A percentile compares a stretch with the other conserved stretches of the same genome.
Conservation (phyloP, 805 yeast species). For the Candida mattraensis region DNA sequence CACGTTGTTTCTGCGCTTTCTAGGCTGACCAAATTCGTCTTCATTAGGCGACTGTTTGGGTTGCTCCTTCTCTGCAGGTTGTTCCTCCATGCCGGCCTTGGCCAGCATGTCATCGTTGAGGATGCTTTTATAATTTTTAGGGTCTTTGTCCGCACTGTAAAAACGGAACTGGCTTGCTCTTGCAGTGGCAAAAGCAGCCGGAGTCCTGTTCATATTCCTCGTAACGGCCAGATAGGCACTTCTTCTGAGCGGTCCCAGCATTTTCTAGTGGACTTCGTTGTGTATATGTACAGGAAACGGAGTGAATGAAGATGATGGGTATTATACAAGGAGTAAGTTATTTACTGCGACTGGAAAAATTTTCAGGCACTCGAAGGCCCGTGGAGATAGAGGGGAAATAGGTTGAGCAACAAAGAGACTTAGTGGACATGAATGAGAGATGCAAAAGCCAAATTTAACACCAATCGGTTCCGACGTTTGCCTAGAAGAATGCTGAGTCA, state of each 20-base stretch:
- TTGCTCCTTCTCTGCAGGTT: slow-evolving; percentile 8
- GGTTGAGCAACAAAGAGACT: too few relatives aligned
- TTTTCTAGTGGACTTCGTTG: too few relatives aligned
- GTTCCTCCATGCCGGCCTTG: slow-evolving; percentile 74
- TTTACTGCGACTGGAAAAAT: too few relatives aligned
- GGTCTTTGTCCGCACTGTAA: slow-evolving; percentile 21
- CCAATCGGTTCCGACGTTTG: too few relatives aligned
- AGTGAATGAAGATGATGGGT: too few relatives aligned
- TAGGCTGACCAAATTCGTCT: slow-evolving; percentile 35
- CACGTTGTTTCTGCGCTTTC: slow-evolving; percentile 53
- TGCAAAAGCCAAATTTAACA: too few relatives aligned
- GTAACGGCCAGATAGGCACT: slow-evolving; percentile 3
- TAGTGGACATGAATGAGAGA: too few relatives aligned
- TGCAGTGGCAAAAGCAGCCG: slow-evolving; percentile 2
- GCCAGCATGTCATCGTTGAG: slow-evolving; percentile 79
- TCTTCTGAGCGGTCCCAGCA: slow-evolving; percentile 9
- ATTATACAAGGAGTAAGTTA: too few relatives aligned
- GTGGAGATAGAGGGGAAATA: too few relatives aligned
- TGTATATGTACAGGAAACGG: too few relatives aligned
- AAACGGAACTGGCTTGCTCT: slow-evolving; percentile 12
- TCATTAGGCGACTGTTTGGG: slow-evolving; percentile 15
- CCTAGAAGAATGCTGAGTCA: too few relatives aligned
- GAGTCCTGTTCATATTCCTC: background rate
- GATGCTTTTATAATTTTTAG: slow-evolving; percentile 46
- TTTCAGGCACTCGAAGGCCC: too few relatives aligned